Evolutionary conservation across 2,329 filamentous ascomycete species (phyloP), one percentile per base, ranked within the genome.

Genomic region (Colletotrichum falcatum): DNA sequence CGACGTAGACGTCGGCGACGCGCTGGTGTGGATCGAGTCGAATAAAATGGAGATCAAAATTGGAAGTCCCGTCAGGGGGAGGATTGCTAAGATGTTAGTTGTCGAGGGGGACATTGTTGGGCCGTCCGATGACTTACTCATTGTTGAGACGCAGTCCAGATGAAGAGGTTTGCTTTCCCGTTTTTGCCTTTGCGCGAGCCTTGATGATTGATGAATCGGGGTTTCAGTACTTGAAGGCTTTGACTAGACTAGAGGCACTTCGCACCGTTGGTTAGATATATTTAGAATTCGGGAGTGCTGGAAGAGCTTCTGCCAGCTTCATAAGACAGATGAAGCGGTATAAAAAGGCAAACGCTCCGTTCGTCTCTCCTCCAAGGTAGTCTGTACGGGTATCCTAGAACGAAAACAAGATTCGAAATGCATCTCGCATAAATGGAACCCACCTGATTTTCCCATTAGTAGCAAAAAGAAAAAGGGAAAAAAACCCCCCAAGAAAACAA

Each of bases 11-110:
- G 74, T 77, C 30, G 79, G 76, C 6, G 79, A 80, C 30, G 63
- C 76, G 6, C 28, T 80, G 54, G 78, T 79, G 48, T 80, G 73
- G 72, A 74, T 81, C 28, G 79, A 81, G 68, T 80, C 79, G n/a
- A 80, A 78, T 61, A 81, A 81, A 75, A 81, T 81, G 79, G 79
- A 80, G 61, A 72, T 81, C n/a, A 76, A 79, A 53, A 78, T 81
- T 60, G 73, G 71, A n/a, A 79, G 78, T 48, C 76, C 75, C 1
- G 60, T 74, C 0, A 64, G 56, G 23, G 79, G 79, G 4, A 75
- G 18, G 42, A 76, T 79, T 49, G 72, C 68, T 28, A 71, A 66
- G 39, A 73, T 79, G n/a, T 61, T 77, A 42, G 75, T 78, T 1
- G 67, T 62, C 30, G 74, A 74, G 35, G 78, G 79, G 0, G 76